phyloP scores from a whole-genome alignment of 164 flowering plant genomes.

The Umbilicus rupestris region DNA sequence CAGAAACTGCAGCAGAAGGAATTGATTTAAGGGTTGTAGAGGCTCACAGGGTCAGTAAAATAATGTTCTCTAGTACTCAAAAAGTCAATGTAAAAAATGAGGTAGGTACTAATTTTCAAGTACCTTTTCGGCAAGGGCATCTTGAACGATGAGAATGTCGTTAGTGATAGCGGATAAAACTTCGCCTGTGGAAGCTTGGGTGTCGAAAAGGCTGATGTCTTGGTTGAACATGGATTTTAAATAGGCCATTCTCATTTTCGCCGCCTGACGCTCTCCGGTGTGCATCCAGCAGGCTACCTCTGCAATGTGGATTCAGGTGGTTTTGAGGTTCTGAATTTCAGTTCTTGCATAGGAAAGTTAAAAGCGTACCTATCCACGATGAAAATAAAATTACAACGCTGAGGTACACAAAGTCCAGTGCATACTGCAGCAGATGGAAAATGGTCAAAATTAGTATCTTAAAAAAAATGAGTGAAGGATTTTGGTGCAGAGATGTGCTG shows the following conservation, averaged over 20 bases:
- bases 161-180: conserved; percentile 83
- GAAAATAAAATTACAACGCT: conserved; percentile 74
- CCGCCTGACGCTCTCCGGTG: conserved; percentile 91
- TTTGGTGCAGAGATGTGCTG: not conserved
- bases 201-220: conserved; percentile 91
- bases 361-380: conserved; percentile 73
- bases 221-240: conserved; percentile 75
- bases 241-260: conserved; percentile 94
- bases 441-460: not conserved
- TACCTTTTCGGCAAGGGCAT: conserved; percentile 99
- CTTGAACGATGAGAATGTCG: conserved; percentile 84
- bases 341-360: not conserved
- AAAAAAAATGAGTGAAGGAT: not conserved
- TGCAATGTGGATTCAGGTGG: conserved; percentile 1
- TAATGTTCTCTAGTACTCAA: too few species aligned
- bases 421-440: conserved; percentile 54
- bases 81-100: too few species aligned
- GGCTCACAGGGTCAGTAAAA: too few species aligned
- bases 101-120: not conserved
- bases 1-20: not conserved
- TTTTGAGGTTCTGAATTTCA: not conserved
- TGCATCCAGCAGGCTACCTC: conserved; percentile 99
- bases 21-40: not conserved
- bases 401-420: conserved; percentile 87
- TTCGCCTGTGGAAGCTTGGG: conserved; percentile 88